A percentile compares a stretch with the other conserved stretches of the same genome.
These are phyloP conservation scores for Arabidopsis arenosa DNA, from an alignment of 345 rosid species.

Conservation along the genomic window DNA sequence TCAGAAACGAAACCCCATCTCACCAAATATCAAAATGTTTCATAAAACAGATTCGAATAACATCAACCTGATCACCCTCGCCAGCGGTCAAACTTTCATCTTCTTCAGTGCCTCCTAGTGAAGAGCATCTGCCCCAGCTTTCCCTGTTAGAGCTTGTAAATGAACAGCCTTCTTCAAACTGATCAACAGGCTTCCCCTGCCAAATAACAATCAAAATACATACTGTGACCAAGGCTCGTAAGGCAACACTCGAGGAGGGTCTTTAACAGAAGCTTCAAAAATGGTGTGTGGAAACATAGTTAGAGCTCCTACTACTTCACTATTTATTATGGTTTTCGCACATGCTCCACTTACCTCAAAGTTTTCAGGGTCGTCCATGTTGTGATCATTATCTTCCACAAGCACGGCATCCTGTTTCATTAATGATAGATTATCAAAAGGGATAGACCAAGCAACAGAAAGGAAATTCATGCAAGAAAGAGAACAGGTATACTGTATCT, in stretches of 20 bases:
- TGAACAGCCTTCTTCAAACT: slow-evolving; percentile 80
- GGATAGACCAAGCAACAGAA: slow-evolving; percentile 15
- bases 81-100: slow-evolving; percentile 66
- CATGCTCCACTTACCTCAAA: slow-evolving; percentile 54
- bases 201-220: slow-evolving; percentile 17
- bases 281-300: slow-evolving; percentile 8
- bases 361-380: slow-evolving; percentile 49
- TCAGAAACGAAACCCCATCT: slow-evolving; percentile 25
- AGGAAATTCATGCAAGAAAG: slow-evolving; percentile 3
- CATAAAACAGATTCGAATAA: slow-evolving; percentile 13
- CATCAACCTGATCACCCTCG: slow-evolving; percentile 61
- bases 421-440: slow-evolving; percentile 25
- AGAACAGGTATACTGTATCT: slow-evolving; percentile 47
- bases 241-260: slow-evolving; percentile 15
- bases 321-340: slow-evolving; percentile 15
- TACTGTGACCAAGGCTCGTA: slow-evolving; percentile 5
- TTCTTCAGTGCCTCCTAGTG: slow-evolving; percentile 87
- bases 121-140: slow-evolving; percentile 99
- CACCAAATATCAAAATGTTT: slow-evolving; percentile 12
- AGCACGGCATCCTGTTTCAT: slow-evolving; percentile 52
- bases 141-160: slow-evolving; percentile 95
- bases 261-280: not conserved
- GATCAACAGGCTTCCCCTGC: slow-evolving; percentile 69
- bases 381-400: slow-evolving; percentile 44
- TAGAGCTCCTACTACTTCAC: slow-evolving; percentile 3